These are phyloP conservation scores for Myrica gale DNA, from an alignment of 306 rosid genomes.

Conservation along the genomic window DNA sequence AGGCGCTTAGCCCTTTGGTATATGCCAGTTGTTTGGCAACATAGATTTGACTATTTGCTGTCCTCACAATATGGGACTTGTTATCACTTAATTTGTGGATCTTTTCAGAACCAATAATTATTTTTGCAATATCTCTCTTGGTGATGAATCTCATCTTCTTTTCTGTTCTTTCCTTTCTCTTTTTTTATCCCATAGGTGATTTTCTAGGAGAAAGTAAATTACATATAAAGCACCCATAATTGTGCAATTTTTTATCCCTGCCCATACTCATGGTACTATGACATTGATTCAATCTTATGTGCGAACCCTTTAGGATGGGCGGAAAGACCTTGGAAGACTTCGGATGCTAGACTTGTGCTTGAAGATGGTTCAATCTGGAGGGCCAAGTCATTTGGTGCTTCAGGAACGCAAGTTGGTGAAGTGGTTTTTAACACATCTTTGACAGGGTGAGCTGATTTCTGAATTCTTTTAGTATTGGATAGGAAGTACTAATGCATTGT, in stretches of 20 bases:
- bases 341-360: conserved; percentile 86
- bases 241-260: neutral
- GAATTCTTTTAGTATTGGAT: neutral
- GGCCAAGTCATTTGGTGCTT: conserved; percentile 90
- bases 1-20: no score
- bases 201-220: neutral
- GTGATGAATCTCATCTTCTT: neutral
- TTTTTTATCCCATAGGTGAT: neutral
- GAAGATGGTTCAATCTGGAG: conserved; percentile 98
- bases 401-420: conserved; percentile 98
- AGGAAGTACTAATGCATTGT: neutral
- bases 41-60: no score
- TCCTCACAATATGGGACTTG: no score
- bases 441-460: conserved; percentile 60
- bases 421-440: conserved; percentile 92
- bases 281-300: neutral
- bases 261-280: neutral
- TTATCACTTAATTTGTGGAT: no score
- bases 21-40: no score
- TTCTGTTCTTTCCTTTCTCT: neutral
- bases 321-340: conserved; percentile 83
- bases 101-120: no score
- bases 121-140: neutral
- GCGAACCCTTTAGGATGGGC: conserved; percentile 40
- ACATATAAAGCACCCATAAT: neutral